These are phyloP conservation scores for Boletus mariae DNA, from an alignment of 1,284 basidiomycete species.

Conservation along the genomic window DNA sequence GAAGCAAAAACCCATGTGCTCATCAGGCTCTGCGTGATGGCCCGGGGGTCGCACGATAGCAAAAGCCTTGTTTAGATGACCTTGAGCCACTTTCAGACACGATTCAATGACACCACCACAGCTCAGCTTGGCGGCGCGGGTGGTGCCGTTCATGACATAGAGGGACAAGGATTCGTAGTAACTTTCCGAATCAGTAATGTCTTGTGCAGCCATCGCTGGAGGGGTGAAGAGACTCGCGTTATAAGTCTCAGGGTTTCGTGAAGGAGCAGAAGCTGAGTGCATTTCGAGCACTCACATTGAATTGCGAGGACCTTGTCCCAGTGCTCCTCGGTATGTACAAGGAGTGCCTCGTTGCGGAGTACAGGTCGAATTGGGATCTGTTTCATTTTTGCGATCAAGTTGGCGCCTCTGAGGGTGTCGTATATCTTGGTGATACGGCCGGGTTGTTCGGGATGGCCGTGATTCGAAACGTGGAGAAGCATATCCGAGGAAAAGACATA, in stretches of 20 bases:
- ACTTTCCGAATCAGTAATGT: slow-evolving; percentile 65
- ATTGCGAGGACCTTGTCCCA: slow-evolving; percentile 88
- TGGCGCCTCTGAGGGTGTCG: slow-evolving; percentile 55
- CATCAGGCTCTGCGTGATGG: slow-evolving; percentile 97
- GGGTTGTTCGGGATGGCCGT: slow-evolving; percentile 84
- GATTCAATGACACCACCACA: slow-evolving; percentile 96
- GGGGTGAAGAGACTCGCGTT: slow-evolving; percentile 14
- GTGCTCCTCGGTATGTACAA: slow-evolving; percentile 87
- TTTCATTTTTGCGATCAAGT: slow-evolving; percentile 74
- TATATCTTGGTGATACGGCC: slow-evolving; percentile 83
- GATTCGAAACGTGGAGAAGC: slow-evolving; percentile 75
- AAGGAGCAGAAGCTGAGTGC: slow-evolving; percentile 3
- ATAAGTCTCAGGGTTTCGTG: slow-evolving; percentile 17
- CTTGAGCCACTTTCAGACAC: slow-evolving; percentile 80
- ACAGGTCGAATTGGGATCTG: slow-evolving; percentile 75
- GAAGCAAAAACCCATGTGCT: slow-evolving; percentile 99
- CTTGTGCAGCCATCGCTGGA: slow-evolving; percentile 69
- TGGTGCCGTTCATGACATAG: slow-evolving; percentile 87
- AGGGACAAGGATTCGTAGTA: slow-evolving; percentile 90
- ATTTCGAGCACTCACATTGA: slow-evolving; percentile 51
- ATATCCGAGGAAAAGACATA: slow-evolving; percentile 88
- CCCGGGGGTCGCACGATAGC: slow-evolving; percentile 97
- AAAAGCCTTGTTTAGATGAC: slow-evolving; percentile 82
- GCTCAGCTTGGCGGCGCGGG: slow-evolving; percentile 81
- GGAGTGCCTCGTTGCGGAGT: slow-evolving; percentile 72